These are phyloP conservation scores for Ulvella scutata DNA, from an alignment of 139 green algal genomes.

Conservation along the genomic window DNA sequence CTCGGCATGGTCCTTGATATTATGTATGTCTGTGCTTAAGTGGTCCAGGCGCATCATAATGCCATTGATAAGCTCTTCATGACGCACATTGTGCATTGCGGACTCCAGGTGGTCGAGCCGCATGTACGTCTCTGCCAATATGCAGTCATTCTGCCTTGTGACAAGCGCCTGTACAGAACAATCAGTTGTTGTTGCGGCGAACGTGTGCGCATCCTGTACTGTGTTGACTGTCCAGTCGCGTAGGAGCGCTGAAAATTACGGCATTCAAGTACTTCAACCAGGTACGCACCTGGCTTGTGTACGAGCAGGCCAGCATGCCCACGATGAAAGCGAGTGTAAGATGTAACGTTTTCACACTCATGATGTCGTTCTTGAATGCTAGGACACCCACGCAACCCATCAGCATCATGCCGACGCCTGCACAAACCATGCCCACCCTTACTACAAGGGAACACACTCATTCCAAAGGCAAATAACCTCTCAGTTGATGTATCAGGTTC, in stretches of 20 bases:
- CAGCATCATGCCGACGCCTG: background rate
- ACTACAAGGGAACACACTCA: too few species aligned
- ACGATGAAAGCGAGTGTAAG: background rate
- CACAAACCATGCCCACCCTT: too few species aligned
- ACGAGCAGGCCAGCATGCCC: background rate
- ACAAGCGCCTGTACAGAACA: background rate
- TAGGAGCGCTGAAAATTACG: background rate
- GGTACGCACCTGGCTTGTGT: background rate
- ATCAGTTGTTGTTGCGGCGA: background rate
- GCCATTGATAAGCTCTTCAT: background rate
- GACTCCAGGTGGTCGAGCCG: background rate
- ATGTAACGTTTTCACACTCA: background rate
- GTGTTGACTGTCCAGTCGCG: background rate
- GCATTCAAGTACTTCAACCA: background rate
- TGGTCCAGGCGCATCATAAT: conserved; percentile 4
- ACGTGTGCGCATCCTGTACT: background rate
- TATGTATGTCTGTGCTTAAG: background rate
- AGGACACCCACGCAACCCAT: background rate
- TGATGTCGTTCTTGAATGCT: background rate
- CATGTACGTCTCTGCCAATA: background rate
- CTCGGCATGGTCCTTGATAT: background rate
- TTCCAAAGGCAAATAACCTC: background rate
- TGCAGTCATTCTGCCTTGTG: background rate
- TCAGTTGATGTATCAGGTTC: background rate
- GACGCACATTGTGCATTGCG: background rate